A percentile compares a stretch with the other conserved stretches of the same genome.
Evolutionary conservation across 2,329 filamentous ascomycete genomes (phyloP).

Genomic region (Fusarium miscanthi): DNA sequence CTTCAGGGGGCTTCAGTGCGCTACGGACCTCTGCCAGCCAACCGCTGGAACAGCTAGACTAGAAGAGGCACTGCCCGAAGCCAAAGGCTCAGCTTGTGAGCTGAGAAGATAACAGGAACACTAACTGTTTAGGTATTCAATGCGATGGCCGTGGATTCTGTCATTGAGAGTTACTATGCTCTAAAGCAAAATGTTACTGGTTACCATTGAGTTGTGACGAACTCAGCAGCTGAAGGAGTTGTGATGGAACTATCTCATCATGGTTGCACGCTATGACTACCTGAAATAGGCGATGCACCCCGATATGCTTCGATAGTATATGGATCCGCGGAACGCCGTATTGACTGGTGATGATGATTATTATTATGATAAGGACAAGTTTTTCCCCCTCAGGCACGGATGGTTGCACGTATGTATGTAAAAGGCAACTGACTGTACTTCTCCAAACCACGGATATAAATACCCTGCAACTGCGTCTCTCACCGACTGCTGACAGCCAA

Average conservation of each 20-base stretch:
- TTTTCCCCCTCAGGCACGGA: constrained; percentile 6
- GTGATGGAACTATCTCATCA: constrained; percentile 7
- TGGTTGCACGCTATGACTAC: constrained; percentile 29
- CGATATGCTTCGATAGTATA: not conserved
- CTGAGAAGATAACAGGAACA: constrained; percentile 1
- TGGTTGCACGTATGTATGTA: not conserved
- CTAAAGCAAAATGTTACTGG: not conserved
- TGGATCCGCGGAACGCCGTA: not conserved
- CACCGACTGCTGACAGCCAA: constrained; percentile 32
- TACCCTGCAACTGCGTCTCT: constrained; percentile 27
- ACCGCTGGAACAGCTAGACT: constrained; percentile 37
- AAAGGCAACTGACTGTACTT: constrained; percentile 11
- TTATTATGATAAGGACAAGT: constrained; percentile 15
- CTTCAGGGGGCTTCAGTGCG: constrained; percentile 33
- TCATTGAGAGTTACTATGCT: not conserved
- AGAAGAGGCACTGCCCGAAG: constrained; percentile 32
- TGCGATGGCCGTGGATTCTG: constrained; percentile 14
- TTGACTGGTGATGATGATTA: constrained; percentile 16
- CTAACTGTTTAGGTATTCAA: not conserved
- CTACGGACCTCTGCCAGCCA: constrained; percentile 28
- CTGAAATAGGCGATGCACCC: not conserved
- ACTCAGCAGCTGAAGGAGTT: not conserved
- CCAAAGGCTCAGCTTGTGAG: constrained; percentile 3
- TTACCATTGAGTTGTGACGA: not conserved
- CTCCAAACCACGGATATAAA: constrained; percentile 2